These are phyloP conservation scores for Penicillium angulare DNA, from an alignment of 495 filamentous ascomycete genomes.

Conservation along the genomic window DNA sequence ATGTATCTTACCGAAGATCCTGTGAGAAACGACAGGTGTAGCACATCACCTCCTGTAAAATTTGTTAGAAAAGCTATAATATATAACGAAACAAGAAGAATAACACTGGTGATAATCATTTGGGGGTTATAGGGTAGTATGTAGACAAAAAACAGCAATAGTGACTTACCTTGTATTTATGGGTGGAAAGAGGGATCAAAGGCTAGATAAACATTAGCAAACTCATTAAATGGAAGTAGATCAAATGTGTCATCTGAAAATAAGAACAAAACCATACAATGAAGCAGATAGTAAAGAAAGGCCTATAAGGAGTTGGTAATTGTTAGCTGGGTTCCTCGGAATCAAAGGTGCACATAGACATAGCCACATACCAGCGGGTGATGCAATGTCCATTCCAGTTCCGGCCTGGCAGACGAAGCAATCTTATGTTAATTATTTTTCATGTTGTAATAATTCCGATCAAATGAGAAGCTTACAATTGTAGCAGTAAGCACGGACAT, in stretches of 20 bases:
- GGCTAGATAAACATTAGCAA: constrained; percentile 31
- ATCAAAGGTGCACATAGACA: not conserved
- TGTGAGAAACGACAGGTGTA: constrained; percentile 54
- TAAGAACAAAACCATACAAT: constrained; percentile 35
- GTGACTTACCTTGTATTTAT: constrained; percentile 49
- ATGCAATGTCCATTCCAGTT: constrained; percentile 53
- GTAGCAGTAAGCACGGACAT: constrained; percentile 53
- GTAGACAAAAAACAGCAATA: too few relatives aligned
- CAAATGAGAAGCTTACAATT: constrained; percentile 41
- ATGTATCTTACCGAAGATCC: constrained; percentile 44
- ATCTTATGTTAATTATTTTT: too few relatives aligned
- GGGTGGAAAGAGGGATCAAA: constrained; percentile 46
- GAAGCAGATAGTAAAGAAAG: constrained; percentile 56
- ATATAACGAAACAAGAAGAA: too few relatives aligned
- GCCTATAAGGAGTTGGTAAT: constrained; percentile 27
- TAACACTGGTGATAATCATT: too few relatives aligned
- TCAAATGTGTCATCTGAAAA: not conserved
- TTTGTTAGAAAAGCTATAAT: constrained; percentile 14
- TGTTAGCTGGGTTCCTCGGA: constrained; percentile 13
- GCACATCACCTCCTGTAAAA: constrained; percentile 48
- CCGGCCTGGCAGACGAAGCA: too few relatives aligned
- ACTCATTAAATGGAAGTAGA: not conserved
- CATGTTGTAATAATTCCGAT: too few relatives aligned
- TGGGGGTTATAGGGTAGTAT: too few relatives aligned
- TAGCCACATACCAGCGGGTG: constrained; percentile 46